Evolutionary conservation across 805 yeast genomes (phyloP), one percentile per base, ranked within the genome.

Genomic region (Starmera dryadoides): DNA sequence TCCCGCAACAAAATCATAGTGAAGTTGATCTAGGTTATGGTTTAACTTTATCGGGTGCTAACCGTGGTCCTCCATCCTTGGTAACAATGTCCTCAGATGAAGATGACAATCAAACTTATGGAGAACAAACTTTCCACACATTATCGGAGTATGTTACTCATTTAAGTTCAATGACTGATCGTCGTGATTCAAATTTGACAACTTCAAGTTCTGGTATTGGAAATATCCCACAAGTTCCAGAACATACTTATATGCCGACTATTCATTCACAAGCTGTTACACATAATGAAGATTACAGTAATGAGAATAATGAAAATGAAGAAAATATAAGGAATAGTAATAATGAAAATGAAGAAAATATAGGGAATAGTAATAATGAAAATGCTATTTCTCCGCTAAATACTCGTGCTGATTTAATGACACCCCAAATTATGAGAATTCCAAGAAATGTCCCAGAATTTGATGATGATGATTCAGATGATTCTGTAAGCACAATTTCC

Each of bases 11-110:
- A n/a, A 5, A 12, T 11, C 28, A 25, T 15, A 30, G 46, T 36
- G 44, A 48, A 11, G 49, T 53, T 17, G 54, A 54, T 37, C 28
- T 53, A 5, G 57, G 57, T 1, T 49, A 50, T 31, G 55, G 54
- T 2, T 41, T 46, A 8, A 52, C 48, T 2, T 29, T 42, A 14
- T 43, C 46, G 1, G 47, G 46, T 14, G 52, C 46, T 30, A 45
- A 44, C 19, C 47, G 53, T 21, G 58, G 56, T 2, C 58, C 58
- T 2, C 58, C 59, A 4, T 51, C 56, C 8, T 12, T 53, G 10
- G 35, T 46, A 23, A 47, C 55, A 2, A 39, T 46, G 38, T 36
- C 47, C 7, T 42, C 55, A 2, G 46, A 42, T 1, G 30, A 25
- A 36, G 35, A 15, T 7, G 33, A 33, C 10, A 8, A 29, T 6